These are phyloP conservation scores for Leptographium flavum DNA, from an alignment of 2,329 filamentous ascomycete species.

Conservation along the genomic window DNA sequence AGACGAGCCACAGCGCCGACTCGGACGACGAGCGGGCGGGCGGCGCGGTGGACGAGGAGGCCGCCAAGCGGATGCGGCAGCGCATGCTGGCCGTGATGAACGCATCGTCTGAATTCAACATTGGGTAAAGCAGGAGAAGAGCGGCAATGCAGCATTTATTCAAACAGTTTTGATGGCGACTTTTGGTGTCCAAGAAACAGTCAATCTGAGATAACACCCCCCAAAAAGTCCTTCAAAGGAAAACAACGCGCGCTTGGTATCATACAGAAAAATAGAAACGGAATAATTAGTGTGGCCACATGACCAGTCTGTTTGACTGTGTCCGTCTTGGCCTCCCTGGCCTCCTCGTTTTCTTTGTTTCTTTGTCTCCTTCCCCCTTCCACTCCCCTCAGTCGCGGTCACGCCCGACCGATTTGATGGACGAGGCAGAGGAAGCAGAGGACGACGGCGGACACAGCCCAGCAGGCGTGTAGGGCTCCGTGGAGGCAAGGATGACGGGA, in stretches of 20 bases:
- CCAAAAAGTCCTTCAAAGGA: background rate
- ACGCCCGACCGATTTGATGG: background rate
- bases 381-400: slow-evolving; percentile 1
- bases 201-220: background rate
- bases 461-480: slow-evolving; percentile 7
- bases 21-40: background rate
- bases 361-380: too few species aligned
- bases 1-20: slow-evolving; percentile 10
- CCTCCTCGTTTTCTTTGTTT: too few species aligned
- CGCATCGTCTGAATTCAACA: slow-evolving; percentile 13
- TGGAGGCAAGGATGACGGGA: slow-evolving; percentile 7
- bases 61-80: slow-evolving; percentile 37
- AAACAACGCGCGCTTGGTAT: background rate
- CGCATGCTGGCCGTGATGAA: slow-evolving; percentile 15
- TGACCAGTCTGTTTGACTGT: background rate
- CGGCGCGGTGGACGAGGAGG: slow-evolving; percentile 29
- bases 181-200: too few species aligned
- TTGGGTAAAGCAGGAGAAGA: slow-evolving; percentile 7
- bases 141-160: background rate
- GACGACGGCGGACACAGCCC: slow-evolving; percentile 7
- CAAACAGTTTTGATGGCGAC: too few species aligned
- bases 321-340: background rate
- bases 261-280: background rate
- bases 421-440: slow-evolving; percentile 6
- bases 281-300: background rate